These are phyloP conservation scores for Dendrobium nobile DNA, from an alignment of 106 monocot species.

Conservation along the genomic window DNA sequence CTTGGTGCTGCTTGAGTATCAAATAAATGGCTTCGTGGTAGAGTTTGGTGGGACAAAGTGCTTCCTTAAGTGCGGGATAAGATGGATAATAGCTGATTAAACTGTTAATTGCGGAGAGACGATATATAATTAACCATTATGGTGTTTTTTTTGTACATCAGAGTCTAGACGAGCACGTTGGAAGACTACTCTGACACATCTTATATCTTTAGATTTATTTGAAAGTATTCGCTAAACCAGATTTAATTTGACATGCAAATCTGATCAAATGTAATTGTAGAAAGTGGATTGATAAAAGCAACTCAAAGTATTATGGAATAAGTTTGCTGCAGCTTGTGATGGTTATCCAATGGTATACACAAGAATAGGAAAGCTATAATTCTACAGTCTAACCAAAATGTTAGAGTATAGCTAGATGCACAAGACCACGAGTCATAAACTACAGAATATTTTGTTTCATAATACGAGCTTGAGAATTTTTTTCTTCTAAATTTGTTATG, in stretches of 20 bases:
- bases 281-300: no score
- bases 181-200: not conserved
- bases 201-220: not conserved
- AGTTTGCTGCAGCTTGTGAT: not conserved
- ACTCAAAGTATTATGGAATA: not conserved
- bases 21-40: not conserved
- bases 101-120: not conserved
- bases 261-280: not conserved
- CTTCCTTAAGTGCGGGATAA: not conserved
- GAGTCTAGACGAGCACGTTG: not conserved
- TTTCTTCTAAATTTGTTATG: not conserved
- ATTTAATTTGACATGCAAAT: not conserved
- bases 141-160: not conserved
- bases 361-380: not conserved
- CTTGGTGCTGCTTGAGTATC: not conserved
- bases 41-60: not conserved
- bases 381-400: not conserved
- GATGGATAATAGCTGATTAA: not conserved
- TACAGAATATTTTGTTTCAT: not conserved
- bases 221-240: not conserved
- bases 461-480: not conserved
- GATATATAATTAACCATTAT: not conserved
- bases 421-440: not conserved
- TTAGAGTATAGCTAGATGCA: no score
- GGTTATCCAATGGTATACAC: not conserved